A percentile compares a stretch with the other conserved stretches of the same genome.
Conservation (phyloP, 345 rosid genomes). For the Durio zibethinus region DNA sequence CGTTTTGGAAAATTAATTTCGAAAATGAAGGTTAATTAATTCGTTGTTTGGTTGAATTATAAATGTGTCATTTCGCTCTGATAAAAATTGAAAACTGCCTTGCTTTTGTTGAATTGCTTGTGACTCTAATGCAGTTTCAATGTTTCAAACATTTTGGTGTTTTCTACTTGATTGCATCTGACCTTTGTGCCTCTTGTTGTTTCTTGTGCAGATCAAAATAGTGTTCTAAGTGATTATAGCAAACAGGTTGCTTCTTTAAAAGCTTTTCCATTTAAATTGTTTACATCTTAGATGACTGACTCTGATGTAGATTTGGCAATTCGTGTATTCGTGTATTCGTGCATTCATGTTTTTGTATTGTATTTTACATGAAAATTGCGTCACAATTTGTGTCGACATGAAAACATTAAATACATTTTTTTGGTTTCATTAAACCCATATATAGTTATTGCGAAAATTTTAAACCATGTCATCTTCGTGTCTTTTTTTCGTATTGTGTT, state of each 20-base stretch:
- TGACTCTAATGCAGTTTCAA: not conserved
- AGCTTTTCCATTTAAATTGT: conserved; percentile 3
- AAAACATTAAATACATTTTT: no score
- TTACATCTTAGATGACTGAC: not conserved
- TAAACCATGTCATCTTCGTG: no score
- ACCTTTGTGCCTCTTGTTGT: conserved; percentile 8
- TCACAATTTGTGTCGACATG: no score
- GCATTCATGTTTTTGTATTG: no score
- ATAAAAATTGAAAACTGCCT: not conserved
- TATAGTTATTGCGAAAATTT: no score
- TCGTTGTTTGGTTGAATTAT: not conserved
- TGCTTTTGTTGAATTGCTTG: not conserved
- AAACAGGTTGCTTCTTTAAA: conserved; percentile 42
- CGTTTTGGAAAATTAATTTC: not conserved
- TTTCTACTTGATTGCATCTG: not conserved
- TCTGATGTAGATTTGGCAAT: no score
- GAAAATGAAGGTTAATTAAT: not conserved
- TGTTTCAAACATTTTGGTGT: not conserved
- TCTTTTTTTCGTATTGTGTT: no score
- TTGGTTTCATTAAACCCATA: no score
- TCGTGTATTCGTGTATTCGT: no score
- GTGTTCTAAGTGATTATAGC: conserved; percentile 23
- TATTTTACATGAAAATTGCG: no score
- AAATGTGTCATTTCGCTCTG: not conserved
- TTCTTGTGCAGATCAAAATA: conserved; percentile 52